Evolutionary conservation across 176 grass and related monocot species (phyloP).

Genomic region (Avena insularis): DNA sequence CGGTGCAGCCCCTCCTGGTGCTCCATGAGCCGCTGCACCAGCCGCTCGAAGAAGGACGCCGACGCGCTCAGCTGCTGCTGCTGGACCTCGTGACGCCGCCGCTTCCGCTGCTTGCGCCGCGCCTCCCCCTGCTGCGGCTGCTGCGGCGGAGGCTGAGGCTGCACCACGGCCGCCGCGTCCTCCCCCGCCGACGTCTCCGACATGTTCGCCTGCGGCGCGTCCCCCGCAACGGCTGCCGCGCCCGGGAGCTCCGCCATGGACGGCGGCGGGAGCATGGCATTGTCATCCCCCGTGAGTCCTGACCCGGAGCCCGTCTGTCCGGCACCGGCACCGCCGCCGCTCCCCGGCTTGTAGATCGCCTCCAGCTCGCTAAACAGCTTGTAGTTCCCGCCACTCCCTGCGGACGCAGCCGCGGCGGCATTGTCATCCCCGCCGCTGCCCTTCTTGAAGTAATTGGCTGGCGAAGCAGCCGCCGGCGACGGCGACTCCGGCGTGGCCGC

Average conservation of each 20-base stretch:
- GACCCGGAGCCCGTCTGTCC: slow-evolving; percentile 85
- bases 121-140: slow-evolving; percentile 25
- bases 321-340: slow-evolving; percentile 42
- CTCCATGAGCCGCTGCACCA: slow-evolving; percentile 89
- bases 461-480: background rate
- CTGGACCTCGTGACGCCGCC: slow-evolving; percentile 61
- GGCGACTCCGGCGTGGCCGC: slow-evolving; percentile 55
- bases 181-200: slow-evolving; percentile 84
- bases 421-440: slow-evolving; percentile 45
- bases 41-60: slow-evolving; percentile 84
- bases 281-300: slow-evolving; percentile 83
- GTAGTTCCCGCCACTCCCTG: slow-evolving; percentile 62
- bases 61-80: slow-evolving; percentile 78
- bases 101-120: slow-evolving; percentile 67
- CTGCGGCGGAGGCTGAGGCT: slow-evolving; percentile 7
- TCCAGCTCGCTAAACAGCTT: slow-evolving; percentile 99
- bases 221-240: background rate
- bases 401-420: background rate
- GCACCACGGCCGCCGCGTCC: slow-evolving; percentile 61
- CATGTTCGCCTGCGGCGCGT: slow-evolving; percentile 24
- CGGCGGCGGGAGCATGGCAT: slow-evolving; percentile 51
- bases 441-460: slow-evolving; percentile 69
- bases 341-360: slow-evolving; percentile 94
- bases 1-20: slow-evolving; percentile 96
- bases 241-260: slow-evolving; percentile 44